Percentiles rank a stretch among this genome's conserved stretches.
Evolutionary conservation across 352 stramenopile species (phyloP).

Genomic region (Saprolegnia parasitica): DNA sequence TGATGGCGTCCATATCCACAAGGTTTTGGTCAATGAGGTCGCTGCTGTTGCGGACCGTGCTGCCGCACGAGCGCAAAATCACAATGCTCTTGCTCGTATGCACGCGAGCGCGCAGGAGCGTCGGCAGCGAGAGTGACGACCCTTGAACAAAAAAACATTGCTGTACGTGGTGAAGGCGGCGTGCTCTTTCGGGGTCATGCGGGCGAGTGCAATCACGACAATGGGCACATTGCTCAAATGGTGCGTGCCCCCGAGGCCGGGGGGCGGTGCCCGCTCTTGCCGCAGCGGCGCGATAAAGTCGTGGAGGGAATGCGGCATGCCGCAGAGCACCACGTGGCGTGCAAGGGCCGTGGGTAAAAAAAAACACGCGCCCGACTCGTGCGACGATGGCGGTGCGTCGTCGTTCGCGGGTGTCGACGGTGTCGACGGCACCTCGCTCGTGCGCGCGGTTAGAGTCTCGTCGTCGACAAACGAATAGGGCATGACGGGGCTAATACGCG

Average conservation of each 20-base stretch:
- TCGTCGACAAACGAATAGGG: background rate
- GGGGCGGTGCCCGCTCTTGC: constrained; percentile 37
- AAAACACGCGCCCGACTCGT: background rate
- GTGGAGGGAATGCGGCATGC: constrained; percentile 51
- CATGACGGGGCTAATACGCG: background rate
- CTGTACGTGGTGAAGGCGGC: constrained; percentile 2
- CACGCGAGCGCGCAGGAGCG: constrained; percentile 55
- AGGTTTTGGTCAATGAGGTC: constrained; percentile 65
- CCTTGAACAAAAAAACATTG: constrained; percentile 61
- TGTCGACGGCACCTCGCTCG: background rate
- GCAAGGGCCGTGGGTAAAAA: constrained; percentile 33
- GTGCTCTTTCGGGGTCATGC: constrained; percentile 21
- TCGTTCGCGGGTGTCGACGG: background rate
- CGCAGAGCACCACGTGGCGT: constrained; percentile 65
- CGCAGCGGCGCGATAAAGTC: constrained; percentile 51
- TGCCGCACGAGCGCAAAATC: constrained; percentile 58
- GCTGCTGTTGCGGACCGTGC: constrained; percentile 30
- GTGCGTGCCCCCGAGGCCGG: constrained; percentile 26
- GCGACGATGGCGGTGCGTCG: background rate
- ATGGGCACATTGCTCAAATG: constrained; percentile 5
- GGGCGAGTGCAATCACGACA: constrained; percentile 8
- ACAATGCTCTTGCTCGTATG: constrained; percentile 56
- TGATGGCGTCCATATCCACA: constrained; percentile 71
- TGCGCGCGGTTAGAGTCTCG: background rate
- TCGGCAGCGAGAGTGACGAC: constrained; percentile 55